phyloP scores from a whole-genome alignment of 768 basidiomycete species.

The Boletus vermiculosoides region DNA sequence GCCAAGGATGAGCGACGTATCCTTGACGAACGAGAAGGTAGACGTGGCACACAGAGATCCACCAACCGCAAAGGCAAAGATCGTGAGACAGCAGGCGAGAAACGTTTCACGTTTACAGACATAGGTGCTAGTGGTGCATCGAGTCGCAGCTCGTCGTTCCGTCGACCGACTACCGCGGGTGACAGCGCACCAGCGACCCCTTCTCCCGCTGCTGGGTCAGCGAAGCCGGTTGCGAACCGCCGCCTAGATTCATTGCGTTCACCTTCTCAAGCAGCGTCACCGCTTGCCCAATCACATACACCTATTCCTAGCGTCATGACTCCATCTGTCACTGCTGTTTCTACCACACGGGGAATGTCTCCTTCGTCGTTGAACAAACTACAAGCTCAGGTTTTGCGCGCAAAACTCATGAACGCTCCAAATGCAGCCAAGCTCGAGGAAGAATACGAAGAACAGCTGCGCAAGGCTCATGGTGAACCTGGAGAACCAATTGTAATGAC shows the following conservation, averaged over 20 bases:
- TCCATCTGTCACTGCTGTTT: constrained; percentile 44
- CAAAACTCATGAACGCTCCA: constrained; percentile 80
- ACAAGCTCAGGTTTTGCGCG: constrained; percentile 90
- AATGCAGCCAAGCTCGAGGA: constrained; percentile 76
- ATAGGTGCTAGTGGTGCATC: constrained; percentile 59
- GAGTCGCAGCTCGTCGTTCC: constrained; percentile 84
- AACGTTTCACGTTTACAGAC: constrained; percentile 69
- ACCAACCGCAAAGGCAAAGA: constrained; percentile 39
- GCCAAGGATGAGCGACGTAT: constrained; percentile 83
- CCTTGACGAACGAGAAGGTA: constrained; percentile 77
- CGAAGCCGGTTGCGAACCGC: constrained; percentile 41
- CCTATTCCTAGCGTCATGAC: constrained; percentile 92
- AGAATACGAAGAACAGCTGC: constrained; percentile 77
- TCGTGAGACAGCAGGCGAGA: constrained; percentile 41
- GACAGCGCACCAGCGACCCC: constrained; percentile 62
- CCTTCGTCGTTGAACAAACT: constrained; percentile 85
- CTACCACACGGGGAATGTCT: constrained; percentile 51
- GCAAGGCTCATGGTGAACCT: constrained; percentile 46
- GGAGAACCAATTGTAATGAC: constrained; percentile 44
- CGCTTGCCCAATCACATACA: constrained; percentile 63
- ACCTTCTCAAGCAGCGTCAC: constrained; percentile 59
- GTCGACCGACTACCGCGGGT: constrained; percentile 67
- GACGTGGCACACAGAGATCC: constrained; percentile 40
- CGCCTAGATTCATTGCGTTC: constrained; percentile 62
- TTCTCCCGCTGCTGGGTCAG: constrained; percentile 30